phyloP scores from a whole-genome alignment of 129 eudicot genomes.

The Centaurea solstitialis region DNA sequence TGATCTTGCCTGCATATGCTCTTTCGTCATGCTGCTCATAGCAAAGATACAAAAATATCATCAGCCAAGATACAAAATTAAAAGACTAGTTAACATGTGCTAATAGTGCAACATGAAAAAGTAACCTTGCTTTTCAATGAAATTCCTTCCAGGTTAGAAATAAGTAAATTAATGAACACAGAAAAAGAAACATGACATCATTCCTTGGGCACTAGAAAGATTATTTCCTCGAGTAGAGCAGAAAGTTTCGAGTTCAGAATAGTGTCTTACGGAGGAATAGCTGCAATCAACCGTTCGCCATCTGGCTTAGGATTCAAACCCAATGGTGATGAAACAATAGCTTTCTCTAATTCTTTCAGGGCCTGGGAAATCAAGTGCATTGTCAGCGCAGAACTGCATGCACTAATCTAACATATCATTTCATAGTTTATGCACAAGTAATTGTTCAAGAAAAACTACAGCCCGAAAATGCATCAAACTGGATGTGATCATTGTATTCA shows the following conservation, averaged over 20 bases:
- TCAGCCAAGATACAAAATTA: conserved; percentile 25
- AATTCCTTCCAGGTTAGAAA: background rate
- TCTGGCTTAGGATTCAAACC: conserved; percentile 89
- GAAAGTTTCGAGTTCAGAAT: background rate
- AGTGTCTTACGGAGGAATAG: conserved; percentile 88
- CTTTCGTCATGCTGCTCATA: conserved; percentile 80
- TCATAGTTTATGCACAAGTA: background rate
- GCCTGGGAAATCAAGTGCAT: conserved; percentile 44
- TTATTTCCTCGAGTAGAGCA: background rate
- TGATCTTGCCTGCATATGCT: conserved; percentile 74
- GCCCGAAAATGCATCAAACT: background rate
- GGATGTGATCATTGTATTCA: background rate
- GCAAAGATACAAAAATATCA: conserved; percentile 23
- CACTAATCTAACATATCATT: background rate
- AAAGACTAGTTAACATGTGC: background rate
- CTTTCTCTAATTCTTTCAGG: conserved; percentile 87
- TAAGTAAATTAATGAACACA: background rate
- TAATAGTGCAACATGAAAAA: background rate
- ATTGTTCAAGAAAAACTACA: background rate
- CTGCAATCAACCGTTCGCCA: conserved; percentile 57
- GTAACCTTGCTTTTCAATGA: background rate
- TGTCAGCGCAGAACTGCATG: conserved; percentile 11
- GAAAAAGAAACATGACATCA: background rate
- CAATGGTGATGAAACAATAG: conserved; percentile 84
- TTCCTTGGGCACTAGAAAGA: background rate